Evolutionary conservation across 306 rosid species (phyloP).

Genomic region (Cercis canadensis): DNA sequence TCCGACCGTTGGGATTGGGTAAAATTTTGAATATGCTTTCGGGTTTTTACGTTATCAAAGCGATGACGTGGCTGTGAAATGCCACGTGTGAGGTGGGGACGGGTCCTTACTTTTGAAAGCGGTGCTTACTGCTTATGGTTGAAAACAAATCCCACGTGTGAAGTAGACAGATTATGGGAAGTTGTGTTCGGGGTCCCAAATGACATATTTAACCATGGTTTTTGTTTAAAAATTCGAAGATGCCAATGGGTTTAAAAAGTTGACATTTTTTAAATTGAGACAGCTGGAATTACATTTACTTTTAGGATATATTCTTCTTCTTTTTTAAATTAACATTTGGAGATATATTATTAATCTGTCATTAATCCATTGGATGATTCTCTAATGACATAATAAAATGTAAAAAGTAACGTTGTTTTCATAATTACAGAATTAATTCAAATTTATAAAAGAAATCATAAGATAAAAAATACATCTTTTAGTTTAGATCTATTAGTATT

Average conservation of each 20-base stretch:
- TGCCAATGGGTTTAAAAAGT: slow-evolving; percentile 28
- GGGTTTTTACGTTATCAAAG: slow-evolving; percentile 38
- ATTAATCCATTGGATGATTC: no score
- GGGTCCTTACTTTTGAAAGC: slow-evolving; percentile 39
- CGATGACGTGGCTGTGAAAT: slow-evolving; percentile 38
- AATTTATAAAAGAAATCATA: background rate
- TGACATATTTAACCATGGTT: slow-evolving; percentile 20
- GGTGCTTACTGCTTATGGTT: background rate
- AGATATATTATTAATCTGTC: background rate
- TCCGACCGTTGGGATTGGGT: slow-evolving; percentile 73
- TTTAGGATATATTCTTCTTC: no score
- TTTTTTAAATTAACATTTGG: no score
- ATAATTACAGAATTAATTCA: no score
- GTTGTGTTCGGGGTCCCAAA: background rate
- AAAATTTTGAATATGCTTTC: slow-evolving; percentile 60
- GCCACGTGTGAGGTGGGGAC: slow-evolving; percentile 58
- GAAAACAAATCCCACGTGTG: slow-evolving; percentile 55
- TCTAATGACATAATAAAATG: no score
- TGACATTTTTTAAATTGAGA: background rate
- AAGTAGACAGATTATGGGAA: slow-evolving; percentile 37
- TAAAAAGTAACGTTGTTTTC: no score
- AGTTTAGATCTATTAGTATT: no score
- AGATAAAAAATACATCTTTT: no score
- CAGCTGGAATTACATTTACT: no score
- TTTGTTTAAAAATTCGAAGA: slow-evolving; percentile 15